A percentile compares a stretch with the other conserved stretches of the same genome.
Evolutionary conservation across 2,329 filamentous ascomycete genomes (phyloP).

Genomic region (Trichoderma breve): DNA sequence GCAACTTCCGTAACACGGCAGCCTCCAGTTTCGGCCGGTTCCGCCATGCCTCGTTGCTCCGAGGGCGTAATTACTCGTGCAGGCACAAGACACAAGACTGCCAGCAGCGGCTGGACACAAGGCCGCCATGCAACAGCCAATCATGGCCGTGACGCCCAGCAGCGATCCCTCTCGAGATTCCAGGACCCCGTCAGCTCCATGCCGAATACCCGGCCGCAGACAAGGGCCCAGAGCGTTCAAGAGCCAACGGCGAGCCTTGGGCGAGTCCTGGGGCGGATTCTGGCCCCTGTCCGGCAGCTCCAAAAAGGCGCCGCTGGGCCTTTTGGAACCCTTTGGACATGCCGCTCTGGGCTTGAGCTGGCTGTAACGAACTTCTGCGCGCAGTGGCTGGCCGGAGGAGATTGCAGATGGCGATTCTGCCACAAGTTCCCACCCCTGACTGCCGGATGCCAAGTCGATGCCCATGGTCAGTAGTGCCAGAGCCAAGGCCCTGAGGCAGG

Average conservation of each 20-base stretch:
- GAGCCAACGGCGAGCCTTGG: not conserved
- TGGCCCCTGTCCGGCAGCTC: not conserved
- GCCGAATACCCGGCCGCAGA: conserved; percentile 7
- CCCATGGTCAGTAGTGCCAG: not conserved
- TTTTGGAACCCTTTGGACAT: conserved; percentile 12
- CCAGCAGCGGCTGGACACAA: not conserved
- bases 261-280: not conserved
- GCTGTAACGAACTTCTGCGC: conserved; percentile 14
- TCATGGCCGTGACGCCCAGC: not conserved
- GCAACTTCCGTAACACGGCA: not conserved
- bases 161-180: not conserved
- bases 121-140: not conserved
- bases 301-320: not conserved
- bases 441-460: conserved; percentile 13
- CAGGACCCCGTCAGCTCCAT: not conserved
- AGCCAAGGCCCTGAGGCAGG: not conserved
- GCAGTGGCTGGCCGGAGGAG: not conserved
- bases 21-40: not conserved
- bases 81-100: not conserved
- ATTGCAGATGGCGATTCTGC: conserved; percentile 12
- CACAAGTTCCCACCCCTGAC: conserved; percentile 12
- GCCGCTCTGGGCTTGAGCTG: conserved; percentile 14
- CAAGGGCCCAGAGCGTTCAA: not conserved
- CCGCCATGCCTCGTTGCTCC: not conserved
- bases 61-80: not conserved